phyloP scores from a whole-genome alignment of 495 filamentous ascomycete genomes.

The Trichocladium uniseriatum region DNA sequence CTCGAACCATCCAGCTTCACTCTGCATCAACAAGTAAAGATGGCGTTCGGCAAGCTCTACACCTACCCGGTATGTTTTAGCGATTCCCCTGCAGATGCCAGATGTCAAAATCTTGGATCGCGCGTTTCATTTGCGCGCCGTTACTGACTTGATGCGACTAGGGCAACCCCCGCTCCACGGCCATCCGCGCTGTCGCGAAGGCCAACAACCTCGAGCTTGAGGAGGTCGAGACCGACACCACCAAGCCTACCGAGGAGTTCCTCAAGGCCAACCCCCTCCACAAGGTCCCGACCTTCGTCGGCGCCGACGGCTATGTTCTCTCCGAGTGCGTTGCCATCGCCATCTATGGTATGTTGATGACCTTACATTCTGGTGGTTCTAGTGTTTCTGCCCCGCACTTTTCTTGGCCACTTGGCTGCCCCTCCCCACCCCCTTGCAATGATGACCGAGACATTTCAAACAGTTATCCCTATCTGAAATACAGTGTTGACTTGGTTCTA shows the following conservation, averaged over 20 bases:
- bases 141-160: conserved; percentile 34
- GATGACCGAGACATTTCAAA: conserved; percentile 66
- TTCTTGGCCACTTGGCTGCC: conserved; percentile 6
- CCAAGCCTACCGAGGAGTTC: conserved; percentile 60
- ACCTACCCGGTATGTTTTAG: conserved; percentile 60
- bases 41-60: conserved; percentile 97
- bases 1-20: conserved; percentile 9
- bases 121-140: conserved; percentile 7
- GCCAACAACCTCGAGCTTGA: conserved; percentile 89
- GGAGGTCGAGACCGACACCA: conserved; percentile 59
- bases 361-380: conserved; percentile 3
- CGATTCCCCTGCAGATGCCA: not conserved
- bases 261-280: conserved; percentile 76
- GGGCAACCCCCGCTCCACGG: conserved; percentile 83
- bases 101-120: not conserved
- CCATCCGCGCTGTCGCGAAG: conserved; percentile 85
- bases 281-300: conserved; percentile 86
- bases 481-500: conserved; percentile 62
- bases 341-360: conserved; percentile 80
- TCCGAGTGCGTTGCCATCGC: conserved; percentile 89
- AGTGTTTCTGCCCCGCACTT: conserved; percentile 18
- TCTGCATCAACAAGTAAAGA: conserved; percentile 41
- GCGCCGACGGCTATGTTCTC: conserved; percentile 82
- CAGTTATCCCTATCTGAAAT: conserved; percentile 99
- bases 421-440: conserved; percentile 35